Percentiles rank a stretch among this genome's conserved stretches.
phyloP scores from a whole-genome alignment of 768 basidiomycete genomes.

The Serendipita sp. region DNA sequence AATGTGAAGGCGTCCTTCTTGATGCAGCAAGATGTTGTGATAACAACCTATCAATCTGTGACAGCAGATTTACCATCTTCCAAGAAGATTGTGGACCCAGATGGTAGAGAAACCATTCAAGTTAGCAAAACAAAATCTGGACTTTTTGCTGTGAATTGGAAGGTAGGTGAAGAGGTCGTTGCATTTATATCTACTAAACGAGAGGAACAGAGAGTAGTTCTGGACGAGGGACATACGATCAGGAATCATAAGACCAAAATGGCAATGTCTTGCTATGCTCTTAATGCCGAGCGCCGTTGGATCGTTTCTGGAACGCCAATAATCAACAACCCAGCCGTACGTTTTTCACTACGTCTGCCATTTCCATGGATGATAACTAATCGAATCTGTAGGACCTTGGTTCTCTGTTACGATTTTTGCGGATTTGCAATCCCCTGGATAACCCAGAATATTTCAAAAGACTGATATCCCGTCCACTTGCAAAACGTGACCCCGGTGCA shows the following conservation, averaged over 20 bases:
- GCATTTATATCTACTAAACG: not conserved
- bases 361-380: not conserved
- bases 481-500: slow-evolving; percentile 36
- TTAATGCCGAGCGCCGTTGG: slow-evolving; percentile 63
- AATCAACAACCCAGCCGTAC: slow-evolving; percentile 66
- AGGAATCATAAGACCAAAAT: slow-evolving; percentile 80
- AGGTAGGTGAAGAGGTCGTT: slow-evolving; percentile 28
- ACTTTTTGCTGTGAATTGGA: slow-evolving; percentile 65
- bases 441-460: slow-evolving; percentile 69
- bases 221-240: slow-evolving; percentile 82
- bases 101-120: slow-evolving; percentile 30
- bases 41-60: slow-evolving; percentile 71
- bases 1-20: slow-evolving; percentile 41
- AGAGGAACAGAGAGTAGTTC: slow-evolving; percentile 44
- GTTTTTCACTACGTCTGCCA: not conserved
- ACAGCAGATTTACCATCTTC: slow-evolving; percentile 29
- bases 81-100: not conserved
- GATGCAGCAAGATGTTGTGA: slow-evolving; percentile 55
- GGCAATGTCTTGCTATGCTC: slow-evolving; percentile 45
- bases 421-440: slow-evolving; percentile 73
- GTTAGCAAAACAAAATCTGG: slow-evolving; percentile 43
- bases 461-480: slow-evolving; percentile 61
- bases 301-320: slow-evolving; percentile 77
- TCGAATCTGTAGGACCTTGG: slow-evolving; percentile 54
- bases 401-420: slow-evolving; percentile 67